phyloP scores from a whole-genome alignment of 179 eudicot genomes.

The Carnegiea gigantea region DNA sequence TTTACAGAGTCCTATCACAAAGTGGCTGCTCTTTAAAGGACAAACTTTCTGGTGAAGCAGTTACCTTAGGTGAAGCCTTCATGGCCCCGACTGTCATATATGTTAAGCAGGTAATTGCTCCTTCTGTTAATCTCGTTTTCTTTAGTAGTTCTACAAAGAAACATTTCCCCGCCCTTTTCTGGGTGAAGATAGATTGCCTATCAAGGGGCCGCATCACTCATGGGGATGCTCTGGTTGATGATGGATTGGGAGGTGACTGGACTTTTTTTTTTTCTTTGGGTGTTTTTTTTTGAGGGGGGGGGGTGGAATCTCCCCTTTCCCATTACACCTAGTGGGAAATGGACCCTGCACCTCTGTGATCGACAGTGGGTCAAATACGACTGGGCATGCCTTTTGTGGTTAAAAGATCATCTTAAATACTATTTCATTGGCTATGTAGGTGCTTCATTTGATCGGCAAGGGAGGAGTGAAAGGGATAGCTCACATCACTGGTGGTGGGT shows the following conservation, averaged over 20 bases:
- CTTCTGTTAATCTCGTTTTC: neutral
- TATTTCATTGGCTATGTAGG: constrained; percentile 38
- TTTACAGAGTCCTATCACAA: constrained; percentile 59
- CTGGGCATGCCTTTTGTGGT: neutral
- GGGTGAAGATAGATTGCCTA: too few relatives aligned
- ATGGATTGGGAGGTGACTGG: too few relatives aligned
- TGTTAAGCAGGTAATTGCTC: constrained; percentile 71
- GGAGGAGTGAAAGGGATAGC: constrained; percentile 97
- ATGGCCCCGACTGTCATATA: constrained; percentile 95
- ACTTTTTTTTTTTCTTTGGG: too few relatives aligned
- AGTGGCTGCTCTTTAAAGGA: constrained; percentile 63
- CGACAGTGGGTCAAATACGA: neutral
- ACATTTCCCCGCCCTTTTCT: too few relatives aligned
- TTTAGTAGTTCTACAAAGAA: too few relatives aligned
- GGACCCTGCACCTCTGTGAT: neutral
- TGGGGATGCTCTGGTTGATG: too few relatives aligned
- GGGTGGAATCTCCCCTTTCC: too few relatives aligned
- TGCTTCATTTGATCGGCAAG: constrained; percentile 69
- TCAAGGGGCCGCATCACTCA: too few relatives aligned
- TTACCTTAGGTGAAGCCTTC: constrained; percentile 78
- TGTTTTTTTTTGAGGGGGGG: too few relatives aligned
- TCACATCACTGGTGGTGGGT: constrained; percentile 96
- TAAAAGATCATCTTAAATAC: neutral
- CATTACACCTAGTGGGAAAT: neutral
- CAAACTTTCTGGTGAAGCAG: constrained; percentile 61